Evolutionary conservation across 768 basidiomycete genomes (phyloP).

Genomic region (Chiua virens): DNA sequence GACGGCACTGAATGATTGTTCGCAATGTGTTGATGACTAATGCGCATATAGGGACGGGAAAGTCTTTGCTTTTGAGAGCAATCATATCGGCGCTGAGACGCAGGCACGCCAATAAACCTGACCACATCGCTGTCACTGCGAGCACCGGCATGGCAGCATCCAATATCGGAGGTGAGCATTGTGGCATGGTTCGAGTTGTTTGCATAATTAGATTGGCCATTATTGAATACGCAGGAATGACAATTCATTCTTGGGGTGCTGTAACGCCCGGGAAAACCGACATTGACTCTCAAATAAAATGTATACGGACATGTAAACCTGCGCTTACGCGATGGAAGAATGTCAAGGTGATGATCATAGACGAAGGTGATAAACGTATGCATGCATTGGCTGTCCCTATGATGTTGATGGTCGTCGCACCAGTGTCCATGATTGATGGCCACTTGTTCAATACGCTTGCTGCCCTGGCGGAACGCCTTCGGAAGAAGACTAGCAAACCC

Average conservation of each 20-base stretch:
- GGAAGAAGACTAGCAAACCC: constrained; percentile 48
- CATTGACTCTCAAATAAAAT: constrained; percentile 47
- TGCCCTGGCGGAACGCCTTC: constrained; percentile 48
- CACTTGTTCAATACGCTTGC: constrained; percentile 59
- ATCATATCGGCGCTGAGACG: constrained; percentile 52
- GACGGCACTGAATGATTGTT: not conserved
- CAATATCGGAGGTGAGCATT: constrained; percentile 44
- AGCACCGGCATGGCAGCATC: constrained; percentile 47
- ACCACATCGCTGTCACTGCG: constrained; percentile 46
- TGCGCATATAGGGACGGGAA: constrained; percentile 53
- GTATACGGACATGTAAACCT: constrained; percentile 53
- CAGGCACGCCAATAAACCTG: constrained; percentile 33
- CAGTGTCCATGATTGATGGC: constrained; percentile 74
- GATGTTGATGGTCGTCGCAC: not conserved
- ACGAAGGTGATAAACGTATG: constrained; percentile 48
- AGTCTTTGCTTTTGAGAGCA: constrained; percentile 57
- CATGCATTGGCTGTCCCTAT: not conserved
- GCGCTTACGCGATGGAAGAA: constrained; percentile 57
- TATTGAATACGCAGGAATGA: constrained; percentile 42
- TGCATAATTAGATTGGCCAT: not conserved
- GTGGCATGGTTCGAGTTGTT: not conserved
- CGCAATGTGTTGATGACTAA: not conserved
- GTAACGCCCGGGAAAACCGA: constrained; percentile 47
- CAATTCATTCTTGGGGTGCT: constrained; percentile 62
- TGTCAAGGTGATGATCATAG: constrained; percentile 60